Evolutionary conservation across 345 rosid genomes (phyloP).

Genomic region (Laguncularia racemosa): DNA sequence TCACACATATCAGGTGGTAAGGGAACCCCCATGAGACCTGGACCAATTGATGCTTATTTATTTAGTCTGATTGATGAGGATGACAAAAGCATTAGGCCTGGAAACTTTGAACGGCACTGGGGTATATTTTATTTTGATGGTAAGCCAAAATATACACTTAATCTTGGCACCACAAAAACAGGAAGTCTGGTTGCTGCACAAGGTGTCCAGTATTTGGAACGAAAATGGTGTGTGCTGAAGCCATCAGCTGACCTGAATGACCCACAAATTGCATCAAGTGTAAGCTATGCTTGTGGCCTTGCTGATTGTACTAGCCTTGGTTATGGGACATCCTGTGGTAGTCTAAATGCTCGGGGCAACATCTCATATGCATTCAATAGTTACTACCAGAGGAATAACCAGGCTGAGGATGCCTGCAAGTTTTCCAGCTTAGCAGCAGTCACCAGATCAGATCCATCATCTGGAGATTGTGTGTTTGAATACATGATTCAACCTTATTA

Average conservation of each 20-base stretch:
- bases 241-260: conserved; percentile 53
- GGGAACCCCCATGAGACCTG: conserved; percentile 81
- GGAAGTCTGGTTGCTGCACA: conserved; percentile 51
- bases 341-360: conserved; percentile 46
- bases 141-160: conserved; percentile 53
- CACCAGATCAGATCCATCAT: conserved; percentile 53
- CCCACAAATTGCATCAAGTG: conserved; percentile 50
- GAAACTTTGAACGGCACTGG: conserved; percentile 92
- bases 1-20: conserved; percentile 58
- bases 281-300: conserved; percentile 71
- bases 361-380: conserved; percentile 90
- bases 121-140: conserved; percentile 80
- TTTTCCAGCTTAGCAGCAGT: conserved; percentile 58
- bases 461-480: conserved; percentile 48
- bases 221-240: conserved; percentile 83
- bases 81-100: conserved; percentile 69
- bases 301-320: conserved; percentile 92
- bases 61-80: conserved; percentile 89
- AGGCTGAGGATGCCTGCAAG: conserved; percentile 67
- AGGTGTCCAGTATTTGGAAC: conserved; percentile 37
- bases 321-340: conserved; percentile 74
- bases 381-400: conserved; percentile 76
- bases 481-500: conserved; percentile 77
- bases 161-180: conserved; percentile 73
- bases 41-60: conserved; percentile 64